Conservation (phyloP, 352 stramenopile species). For the Phytophthora hybrid region DNA sequence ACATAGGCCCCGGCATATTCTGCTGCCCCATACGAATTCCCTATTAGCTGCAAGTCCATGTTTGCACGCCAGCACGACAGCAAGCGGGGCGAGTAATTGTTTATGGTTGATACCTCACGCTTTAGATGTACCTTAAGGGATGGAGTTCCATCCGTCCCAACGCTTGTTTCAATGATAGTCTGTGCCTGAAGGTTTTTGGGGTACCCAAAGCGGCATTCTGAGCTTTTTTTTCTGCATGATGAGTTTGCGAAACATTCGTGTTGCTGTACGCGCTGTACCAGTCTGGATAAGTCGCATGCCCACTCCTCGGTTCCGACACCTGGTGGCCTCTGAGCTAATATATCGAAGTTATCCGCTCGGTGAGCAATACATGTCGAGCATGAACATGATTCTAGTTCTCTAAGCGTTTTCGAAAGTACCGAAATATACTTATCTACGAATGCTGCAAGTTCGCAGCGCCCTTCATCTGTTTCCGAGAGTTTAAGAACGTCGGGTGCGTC, state of each 20-base stretch:
- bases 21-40: constrained; percentile 31
- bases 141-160: not conserved
- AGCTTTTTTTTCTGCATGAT: constrained; percentile 12
- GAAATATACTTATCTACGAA: no score
- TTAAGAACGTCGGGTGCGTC: no score
- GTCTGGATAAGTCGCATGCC: constrained; percentile 15
- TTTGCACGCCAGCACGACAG: constrained; percentile 25
- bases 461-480: constrained; percentile 29
- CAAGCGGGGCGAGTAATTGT: constrained; percentile 9
- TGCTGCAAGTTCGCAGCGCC: not conserved
- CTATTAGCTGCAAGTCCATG: constrained; percentile 36
- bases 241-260: constrained; percentile 10
- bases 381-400: no score
- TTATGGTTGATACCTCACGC: not conserved
- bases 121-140: not conserved
- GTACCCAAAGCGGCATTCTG: constrained; percentile 13
- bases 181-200: constrained; percentile 9
- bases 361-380: no score
- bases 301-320: not conserved
- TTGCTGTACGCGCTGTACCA: constrained; percentile 28
- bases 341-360: no score
- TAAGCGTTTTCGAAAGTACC: no score
- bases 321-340: constrained; percentile 2
- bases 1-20: constrained; percentile 39
- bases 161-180: not conserved